Base-by-base conservation (phyloP, 2,329 filamentous ascomycete species). In the Gliomastix tumulicola region DNA sequence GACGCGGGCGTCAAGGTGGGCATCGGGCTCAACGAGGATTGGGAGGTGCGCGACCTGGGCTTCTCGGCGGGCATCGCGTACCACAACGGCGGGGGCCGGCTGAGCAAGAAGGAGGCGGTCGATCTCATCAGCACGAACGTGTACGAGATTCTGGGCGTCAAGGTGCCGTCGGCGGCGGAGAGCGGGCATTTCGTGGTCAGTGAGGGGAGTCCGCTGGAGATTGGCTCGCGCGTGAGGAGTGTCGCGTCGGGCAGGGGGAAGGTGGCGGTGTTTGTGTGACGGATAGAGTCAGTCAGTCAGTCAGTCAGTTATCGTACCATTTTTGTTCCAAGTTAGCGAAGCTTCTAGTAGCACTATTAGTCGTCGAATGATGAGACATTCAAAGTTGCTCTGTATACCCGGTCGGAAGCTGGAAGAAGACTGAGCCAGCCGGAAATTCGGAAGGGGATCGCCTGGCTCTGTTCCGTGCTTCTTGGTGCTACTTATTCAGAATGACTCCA, bases 131-230 rank as follows among this genome's bases (percentile, higher is more conserved):
- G 73, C 18, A 54, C 48, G 11, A 81, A 79, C 43, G 57, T 82
- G 4, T 74, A 74, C 48, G 65, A 68, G 42, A 66, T 83, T 10
- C 54, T 84, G 11, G 77, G 76, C 0, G 44, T 74, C 2, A 46
- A 64, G 28, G 48, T 53, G 37, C 41, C 51, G 7, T 41, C 54
- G 25, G 42, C 41, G 21, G 44, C 49, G 36, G 42, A 43, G 3
- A 47, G 41, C 31, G 45, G 61, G 0, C 70, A 82, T 43, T 84
- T 82, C 57, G 65, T 81, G 4, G 63, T 84, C 6, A 77, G 68
- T 36, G 79, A 84, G 50, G 78, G 78, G 0, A 77, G 64, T 45
- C 80, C 80, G 16, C 49, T 84, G 42, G 67, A 78, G 46, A 73
- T 82, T 49, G 72, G 69, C 5, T 67, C 68, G 6, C 57, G 70